A percentile compares a stretch with the other conserved stretches of the same genome.
Evolutionary conservation across 805 yeast species (phyloP).

Genomic region (Candida ascalaphidarum): DNA sequence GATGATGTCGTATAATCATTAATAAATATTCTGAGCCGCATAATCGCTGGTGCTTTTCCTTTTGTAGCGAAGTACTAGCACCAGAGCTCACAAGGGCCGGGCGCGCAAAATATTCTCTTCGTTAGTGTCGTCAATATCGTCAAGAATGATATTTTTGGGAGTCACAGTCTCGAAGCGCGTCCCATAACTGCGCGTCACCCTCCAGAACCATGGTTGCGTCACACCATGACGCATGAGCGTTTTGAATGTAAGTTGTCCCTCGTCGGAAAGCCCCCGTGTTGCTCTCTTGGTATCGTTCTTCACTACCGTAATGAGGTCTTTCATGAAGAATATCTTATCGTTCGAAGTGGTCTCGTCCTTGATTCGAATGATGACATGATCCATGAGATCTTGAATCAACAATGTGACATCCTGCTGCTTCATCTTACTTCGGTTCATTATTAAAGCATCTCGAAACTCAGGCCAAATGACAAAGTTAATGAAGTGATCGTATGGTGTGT

Average conservation of each 20-base stretch:
- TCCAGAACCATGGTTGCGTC: constrained; percentile 1
- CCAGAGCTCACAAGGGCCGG: too few species aligned
- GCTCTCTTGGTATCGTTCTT: constrained; percentile 1
- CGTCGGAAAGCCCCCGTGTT: neutral
- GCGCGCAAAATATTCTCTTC: constrained; percentile 1
- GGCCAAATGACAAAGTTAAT: constrained; percentile 2
- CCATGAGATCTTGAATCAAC: constrained; percentile 1
- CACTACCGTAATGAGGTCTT: constrained; percentile 1
- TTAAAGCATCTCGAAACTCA: constrained; percentile 1
- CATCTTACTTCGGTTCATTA: neutral
- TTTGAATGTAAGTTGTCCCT: neutral
- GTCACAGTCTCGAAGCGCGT: neutral
- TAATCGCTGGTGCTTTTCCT: too few species aligned
- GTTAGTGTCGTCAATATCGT: constrained; percentile 2
- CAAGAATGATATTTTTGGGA: constrained; percentile 5
- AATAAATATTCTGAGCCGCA: too few species aligned
- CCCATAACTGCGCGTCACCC: constrained; percentile 1
- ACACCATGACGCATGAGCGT: constrained; percentile 1
- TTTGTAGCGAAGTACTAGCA: too few species aligned
- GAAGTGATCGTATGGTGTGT: constrained; percentile 1
- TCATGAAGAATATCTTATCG: constrained; percentile 1
- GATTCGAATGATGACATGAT: constrained; percentile 1
- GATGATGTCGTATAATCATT: too few species aligned
- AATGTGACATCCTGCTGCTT: too few species aligned
- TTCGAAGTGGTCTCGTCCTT: neutral